Evolutionary conservation across 2,329 filamentous ascomycete species (phyloP).

Genomic region (Diplodia sapinea): DNA sequence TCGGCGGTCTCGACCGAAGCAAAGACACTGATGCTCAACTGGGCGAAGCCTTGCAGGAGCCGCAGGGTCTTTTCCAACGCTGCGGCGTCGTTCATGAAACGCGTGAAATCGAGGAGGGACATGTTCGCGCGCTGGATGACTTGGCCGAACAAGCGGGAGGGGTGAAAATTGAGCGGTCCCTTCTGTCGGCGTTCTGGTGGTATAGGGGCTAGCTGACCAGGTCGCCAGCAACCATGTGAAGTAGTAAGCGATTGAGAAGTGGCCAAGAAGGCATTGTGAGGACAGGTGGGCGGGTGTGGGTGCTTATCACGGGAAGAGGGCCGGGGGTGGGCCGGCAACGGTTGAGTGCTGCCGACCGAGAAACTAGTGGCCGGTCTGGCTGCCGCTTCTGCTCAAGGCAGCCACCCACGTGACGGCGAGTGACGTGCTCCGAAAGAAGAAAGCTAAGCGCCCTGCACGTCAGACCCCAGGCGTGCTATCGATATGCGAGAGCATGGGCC

Average conservation of each 20-base stretch:
- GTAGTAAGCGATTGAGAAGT: background rate
- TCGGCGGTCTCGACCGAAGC: slow-evolving; percentile 9
- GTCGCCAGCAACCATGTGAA: background rate
- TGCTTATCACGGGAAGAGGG: slow-evolving; percentile 12
- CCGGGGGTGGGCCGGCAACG: slow-evolving; percentile 13
- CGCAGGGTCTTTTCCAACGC: slow-evolving; percentile 28
- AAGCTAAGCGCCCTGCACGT: background rate
- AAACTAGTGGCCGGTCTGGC: slow-evolving; percentile 3
- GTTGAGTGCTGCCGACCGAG: slow-evolving; percentile 11
- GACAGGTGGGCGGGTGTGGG: background rate
- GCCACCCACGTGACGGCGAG: background rate
- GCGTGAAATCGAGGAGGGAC: slow-evolving; percentile 31
- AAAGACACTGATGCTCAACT: slow-evolving; percentile 27
- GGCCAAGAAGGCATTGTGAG: background rate
- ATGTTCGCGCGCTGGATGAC: background rate
- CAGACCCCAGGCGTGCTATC: background rate
- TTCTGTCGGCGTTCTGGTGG: background rate
- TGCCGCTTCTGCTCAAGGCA: background rate
- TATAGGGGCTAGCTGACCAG: background rate
- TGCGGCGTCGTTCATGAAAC: slow-evolving; percentile 31
- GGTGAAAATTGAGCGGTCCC: background rate
- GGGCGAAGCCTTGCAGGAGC: slow-evolving; percentile 26
- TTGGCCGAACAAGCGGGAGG: background rate
- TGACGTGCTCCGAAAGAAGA: background rate
- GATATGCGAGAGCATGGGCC: background rate